phyloP scores from a whole-genome alignment of 2,329 filamentous ascomycete species.

The Monilinia fructicola region DNA sequence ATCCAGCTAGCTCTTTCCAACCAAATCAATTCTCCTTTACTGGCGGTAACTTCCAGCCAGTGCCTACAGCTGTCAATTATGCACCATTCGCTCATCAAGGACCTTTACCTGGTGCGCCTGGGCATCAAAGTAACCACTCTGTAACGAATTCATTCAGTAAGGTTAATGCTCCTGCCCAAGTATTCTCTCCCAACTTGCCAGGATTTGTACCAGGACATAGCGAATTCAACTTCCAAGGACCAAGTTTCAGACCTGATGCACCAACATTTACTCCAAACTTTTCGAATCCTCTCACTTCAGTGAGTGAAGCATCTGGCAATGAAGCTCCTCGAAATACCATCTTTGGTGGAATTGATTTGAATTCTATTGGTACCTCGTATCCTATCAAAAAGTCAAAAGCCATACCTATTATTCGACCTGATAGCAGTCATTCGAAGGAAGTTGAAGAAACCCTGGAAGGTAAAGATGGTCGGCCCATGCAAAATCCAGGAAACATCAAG shows the following conservation, averaged over 20 bases:
- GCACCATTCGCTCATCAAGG: constrained; percentile 30
- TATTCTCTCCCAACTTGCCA: constrained; percentile 12
- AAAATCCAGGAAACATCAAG: constrained; percentile 70
- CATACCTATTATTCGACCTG: constrained; percentile 73
- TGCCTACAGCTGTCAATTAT: constrained; percentile 27
- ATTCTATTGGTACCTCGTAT: constrained; percentile 61
- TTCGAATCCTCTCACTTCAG: constrained; percentile 48
- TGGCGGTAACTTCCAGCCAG: constrained; percentile 49
- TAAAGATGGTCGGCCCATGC: constrained; percentile 60
- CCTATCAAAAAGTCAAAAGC: constrained; percentile 75
- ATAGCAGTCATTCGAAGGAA: constrained; percentile 49
- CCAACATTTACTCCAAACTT: constrained; percentile 69
- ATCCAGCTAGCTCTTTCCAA: constrained; percentile 50
- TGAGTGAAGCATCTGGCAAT: constrained; percentile 48
- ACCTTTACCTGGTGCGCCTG: constrained; percentile 42
- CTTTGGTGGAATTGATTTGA: constrained; percentile 68
- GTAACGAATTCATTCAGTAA: constrained; percentile 43
- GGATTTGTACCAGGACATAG: constrained; percentile 67
- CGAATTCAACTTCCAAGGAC: constrained; percentile 68
- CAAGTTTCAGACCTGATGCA: constrained; percentile 73
- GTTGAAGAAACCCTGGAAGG: constrained; percentile 50
- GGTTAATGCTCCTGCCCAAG: constrained; percentile 67
- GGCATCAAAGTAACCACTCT: constrained; percentile 36
- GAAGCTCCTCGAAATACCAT: constrained; percentile 52
- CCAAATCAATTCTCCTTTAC: constrained; percentile 53